Evolutionary conservation across 495 filamentous ascomycete species (phyloP).

Genomic region (Penicillium canariense): DNA sequence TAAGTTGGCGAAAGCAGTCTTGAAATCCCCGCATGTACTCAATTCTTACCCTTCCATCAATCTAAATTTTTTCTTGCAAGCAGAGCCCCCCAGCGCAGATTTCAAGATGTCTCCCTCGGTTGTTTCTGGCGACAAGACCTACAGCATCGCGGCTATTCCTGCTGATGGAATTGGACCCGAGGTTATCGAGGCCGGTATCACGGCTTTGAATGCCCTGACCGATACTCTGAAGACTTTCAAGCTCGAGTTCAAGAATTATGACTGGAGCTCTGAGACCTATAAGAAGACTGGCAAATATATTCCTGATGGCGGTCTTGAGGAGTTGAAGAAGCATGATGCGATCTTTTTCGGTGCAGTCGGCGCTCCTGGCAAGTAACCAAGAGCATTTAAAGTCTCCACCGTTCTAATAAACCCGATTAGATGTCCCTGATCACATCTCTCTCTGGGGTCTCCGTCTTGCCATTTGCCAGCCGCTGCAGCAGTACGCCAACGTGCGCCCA

Average conservation of each 20-base stretch:
- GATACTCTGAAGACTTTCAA: conserved; percentile 46
- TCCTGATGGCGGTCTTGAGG: conserved; percentile 51
- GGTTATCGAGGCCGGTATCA: conserved; percentile 48
- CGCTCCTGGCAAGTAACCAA: conserved; percentile 41
- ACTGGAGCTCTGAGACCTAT: conserved; percentile 54
- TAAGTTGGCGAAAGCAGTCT: neutral
- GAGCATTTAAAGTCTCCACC: neutral
- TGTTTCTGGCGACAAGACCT: conserved; percentile 26
- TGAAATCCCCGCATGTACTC: conserved; percentile 17
- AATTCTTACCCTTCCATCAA: conserved; percentile 5
- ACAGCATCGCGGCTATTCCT: conserved; percentile 51
- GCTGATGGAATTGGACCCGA: conserved; percentile 57
- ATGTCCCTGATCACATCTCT: conserved; percentile 57
- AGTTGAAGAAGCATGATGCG: conserved; percentile 52
- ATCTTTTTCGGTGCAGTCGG: conserved; percentile 59
- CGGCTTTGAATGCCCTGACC: conserved; percentile 44
- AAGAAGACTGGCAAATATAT: conserved; percentile 53
- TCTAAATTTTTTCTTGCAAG: neutral
- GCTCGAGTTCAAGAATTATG: conserved; percentile 48
- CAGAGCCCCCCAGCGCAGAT: neutral
- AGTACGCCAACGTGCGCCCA: conserved; percentile 57
- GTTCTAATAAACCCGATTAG: conserved; percentile 30
- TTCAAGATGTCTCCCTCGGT: conserved; percentile 17
- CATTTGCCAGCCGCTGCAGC: conserved; percentile 54
- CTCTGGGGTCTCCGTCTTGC: conserved; percentile 55